Evolutionary conservation across 495 filamentous ascomycete species (phyloP).

Genomic region (Neurospora sp.): DNA sequence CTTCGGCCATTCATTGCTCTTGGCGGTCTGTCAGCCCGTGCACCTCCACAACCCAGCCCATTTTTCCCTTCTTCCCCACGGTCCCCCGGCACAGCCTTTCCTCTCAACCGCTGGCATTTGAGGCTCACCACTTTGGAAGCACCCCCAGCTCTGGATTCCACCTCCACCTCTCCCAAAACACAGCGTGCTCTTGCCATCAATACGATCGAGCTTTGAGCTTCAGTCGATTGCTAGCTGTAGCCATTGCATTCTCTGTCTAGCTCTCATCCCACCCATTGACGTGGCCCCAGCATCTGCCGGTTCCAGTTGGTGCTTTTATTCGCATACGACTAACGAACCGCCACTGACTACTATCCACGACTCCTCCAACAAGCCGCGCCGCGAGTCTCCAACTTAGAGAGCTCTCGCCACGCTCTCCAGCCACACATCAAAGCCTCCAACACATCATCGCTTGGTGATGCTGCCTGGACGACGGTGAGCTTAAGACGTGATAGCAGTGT

Average conservation of each 20-base stretch:
- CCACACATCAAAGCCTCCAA: constrained; percentile 35
- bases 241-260: neutral
- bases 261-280: neutral
- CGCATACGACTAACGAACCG: neutral
- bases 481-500: constrained; percentile 8
- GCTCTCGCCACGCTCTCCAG: constrained; percentile 44
- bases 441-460: constrained; percentile 28
- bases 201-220: neutral
- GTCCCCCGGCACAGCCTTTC: neutral
- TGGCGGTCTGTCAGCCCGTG: neutral
- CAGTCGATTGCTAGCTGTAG: neutral
- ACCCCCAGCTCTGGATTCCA: neutral
- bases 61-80: neutral
- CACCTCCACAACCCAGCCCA: neutral
- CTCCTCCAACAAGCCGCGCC: neutral
- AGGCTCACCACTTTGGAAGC: neutral
- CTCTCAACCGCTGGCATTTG: neutral
- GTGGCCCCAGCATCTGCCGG: neutral
- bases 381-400: constrained; percentile 13
- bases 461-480: constrained; percentile 25
- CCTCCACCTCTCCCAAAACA: neutral
- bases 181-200: neutral
- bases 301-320: neutral
- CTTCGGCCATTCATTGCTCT: neutral
- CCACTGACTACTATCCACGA: neutral